Conservation (phyloP, 169 alveolate species). For the Plasmodium gonderi region DNA sequence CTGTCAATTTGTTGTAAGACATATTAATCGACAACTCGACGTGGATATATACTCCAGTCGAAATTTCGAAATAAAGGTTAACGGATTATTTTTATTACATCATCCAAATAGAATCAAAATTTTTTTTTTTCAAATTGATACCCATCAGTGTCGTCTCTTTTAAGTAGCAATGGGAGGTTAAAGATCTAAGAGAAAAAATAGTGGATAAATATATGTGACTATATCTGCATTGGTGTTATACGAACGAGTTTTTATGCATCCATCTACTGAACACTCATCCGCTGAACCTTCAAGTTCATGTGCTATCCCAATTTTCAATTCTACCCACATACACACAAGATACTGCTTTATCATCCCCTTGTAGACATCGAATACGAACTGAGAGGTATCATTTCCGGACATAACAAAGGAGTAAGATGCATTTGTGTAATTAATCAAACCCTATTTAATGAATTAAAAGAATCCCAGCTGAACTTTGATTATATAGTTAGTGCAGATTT, state of each 20-base stretch:
- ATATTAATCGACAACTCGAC: neutral
- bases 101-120: neutral
- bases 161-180: neutral
- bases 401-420: slow-evolving; percentile 54
- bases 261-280: too few relatives aligned
- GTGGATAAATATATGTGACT: neutral
- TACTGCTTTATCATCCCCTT: neutral
- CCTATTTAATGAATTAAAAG: slow-evolving; percentile 8
- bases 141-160: neutral
- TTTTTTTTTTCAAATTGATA: neutral
- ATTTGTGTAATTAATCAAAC: slow-evolving; percentile 10
- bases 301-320: neutral
- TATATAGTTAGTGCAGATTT: slow-evolving; percentile 56
- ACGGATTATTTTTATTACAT: neutral
- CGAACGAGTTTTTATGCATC: neutral
- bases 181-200: neutral
- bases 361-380: slow-evolving; percentile 31
- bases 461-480: slow-evolving; percentile 1
- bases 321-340: neutral
- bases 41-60: neutral
- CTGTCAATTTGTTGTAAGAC: neutral
- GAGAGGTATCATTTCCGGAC: slow-evolving; percentile 37
- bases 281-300: too few relatives aligned
- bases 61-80: neutral
- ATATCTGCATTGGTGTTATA: neutral